Conservation (phyloP, 2,329 filamentous ascomycete species). For the Botrytis fragariae region DNA sequence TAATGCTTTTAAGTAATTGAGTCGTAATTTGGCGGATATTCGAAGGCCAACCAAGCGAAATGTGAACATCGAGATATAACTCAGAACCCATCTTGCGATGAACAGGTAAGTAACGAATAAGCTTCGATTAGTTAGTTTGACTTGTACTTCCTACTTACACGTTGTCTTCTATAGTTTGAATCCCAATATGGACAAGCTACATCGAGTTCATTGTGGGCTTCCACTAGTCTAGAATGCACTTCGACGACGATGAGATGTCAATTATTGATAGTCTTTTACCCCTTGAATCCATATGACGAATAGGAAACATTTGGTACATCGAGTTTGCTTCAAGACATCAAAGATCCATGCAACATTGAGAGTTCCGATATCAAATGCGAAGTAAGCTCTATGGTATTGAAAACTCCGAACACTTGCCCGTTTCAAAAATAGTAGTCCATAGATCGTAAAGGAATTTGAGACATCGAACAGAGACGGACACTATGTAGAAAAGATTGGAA, state of each 20-base stretch:
- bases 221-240: background rate
- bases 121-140: constrained; percentile 38
- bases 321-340: background rate
- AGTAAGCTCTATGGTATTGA: background rate
- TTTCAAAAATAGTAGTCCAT: background rate
- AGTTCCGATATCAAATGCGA: background rate
- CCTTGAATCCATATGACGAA: background rate
- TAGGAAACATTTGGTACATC: background rate
- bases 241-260: background rate
- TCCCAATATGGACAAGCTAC: background rate
- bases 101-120: constrained; percentile 72
- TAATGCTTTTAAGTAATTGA: constrained; percentile 62
- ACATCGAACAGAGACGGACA: background rate
- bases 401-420: background rate
- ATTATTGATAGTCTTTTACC: background rate
- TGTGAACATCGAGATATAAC: constrained; percentile 60
- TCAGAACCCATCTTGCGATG: constrained; percentile 60
- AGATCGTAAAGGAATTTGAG: background rate
- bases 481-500: background rate
- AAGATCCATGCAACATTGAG: background rate
- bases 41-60: constrained; percentile 62
- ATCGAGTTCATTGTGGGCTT: background rate
- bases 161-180: background rate
- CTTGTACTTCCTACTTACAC: background rate
- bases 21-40: constrained; percentile 58